phyloP scores from a whole-genome alignment of 106 monocot genomes.

The Allium cepa region DNA sequence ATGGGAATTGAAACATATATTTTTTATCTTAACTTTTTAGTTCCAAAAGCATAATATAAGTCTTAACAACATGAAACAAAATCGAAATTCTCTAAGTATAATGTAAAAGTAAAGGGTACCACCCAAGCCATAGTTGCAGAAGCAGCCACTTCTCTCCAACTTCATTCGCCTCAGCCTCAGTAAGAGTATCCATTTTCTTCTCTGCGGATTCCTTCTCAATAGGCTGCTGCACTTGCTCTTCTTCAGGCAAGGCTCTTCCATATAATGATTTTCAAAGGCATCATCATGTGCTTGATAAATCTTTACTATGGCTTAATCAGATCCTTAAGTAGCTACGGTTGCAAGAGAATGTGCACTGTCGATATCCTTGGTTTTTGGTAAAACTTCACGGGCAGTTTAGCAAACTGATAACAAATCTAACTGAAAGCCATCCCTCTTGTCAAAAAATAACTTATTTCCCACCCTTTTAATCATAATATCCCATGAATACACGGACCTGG shows the following conservation, averaged over 20 bases:
- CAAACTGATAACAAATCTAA: constrained; percentile 78
- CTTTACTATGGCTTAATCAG: constrained; percentile 82
- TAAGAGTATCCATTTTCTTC: constrained; percentile 18
- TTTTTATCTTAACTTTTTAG: not conserved
- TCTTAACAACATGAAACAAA: too few species aligned
- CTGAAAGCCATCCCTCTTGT: constrained; percentile 95
- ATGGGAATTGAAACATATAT: not conserved
- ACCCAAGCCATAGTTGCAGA: constrained; percentile 16
- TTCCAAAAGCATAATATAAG: too few species aligned
- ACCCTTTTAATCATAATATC: constrained; percentile 89
- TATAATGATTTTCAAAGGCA: constrained; percentile 96
- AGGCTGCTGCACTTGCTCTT: constrained; percentile 79
- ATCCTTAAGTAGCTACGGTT: constrained; percentile 90
- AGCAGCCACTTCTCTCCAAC: constrained; percentile 19
- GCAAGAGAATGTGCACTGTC: constrained; percentile 85
- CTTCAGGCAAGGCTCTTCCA: constrained; percentile 98
- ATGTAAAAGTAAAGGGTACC: not conserved
- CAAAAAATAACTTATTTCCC: constrained; percentile 94
- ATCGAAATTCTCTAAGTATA: too few species aligned
- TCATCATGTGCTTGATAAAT: constrained; percentile 88
- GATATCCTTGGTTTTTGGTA: constrained; percentile 86
- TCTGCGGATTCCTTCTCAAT: constrained; percentile 32
- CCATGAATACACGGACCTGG: constrained; percentile 81
- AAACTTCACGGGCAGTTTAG: constrained; percentile 70
- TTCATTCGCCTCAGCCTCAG: constrained; percentile 19